Conservation (phyloP, 2,329 filamentous ascomycete genomes). For the Aspergillus sp. region DNA sequence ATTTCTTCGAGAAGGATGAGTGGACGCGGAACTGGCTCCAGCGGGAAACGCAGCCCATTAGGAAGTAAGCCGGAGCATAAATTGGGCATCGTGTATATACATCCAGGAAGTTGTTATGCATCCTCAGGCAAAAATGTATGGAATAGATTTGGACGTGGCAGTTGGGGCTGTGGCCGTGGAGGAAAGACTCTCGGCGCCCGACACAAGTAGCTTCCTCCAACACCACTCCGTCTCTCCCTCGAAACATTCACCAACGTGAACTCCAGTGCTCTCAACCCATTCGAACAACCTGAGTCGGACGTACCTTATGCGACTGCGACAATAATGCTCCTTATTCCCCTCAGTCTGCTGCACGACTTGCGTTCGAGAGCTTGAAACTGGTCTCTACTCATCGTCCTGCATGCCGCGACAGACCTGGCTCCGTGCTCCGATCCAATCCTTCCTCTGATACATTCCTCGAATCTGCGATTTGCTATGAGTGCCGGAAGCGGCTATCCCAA, state of each 20-base stretch:
- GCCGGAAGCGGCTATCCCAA: conserved; percentile 26
- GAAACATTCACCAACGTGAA: neutral
- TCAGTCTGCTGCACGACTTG: conserved; percentile 9
- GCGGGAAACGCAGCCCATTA: conserved; percentile 68
- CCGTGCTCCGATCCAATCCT: conserved; percentile 11
- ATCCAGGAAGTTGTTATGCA: no score
- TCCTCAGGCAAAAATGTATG: no score
- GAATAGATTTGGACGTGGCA: neutral
- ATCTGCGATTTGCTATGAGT: conserved; percentile 22
- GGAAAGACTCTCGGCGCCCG: no score
- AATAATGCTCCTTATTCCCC: conserved; percentile 19
- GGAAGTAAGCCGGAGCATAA: conserved; percentile 18
- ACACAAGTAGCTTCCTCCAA: no score
- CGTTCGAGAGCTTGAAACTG: conserved; percentile 9
- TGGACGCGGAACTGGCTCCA: conserved; percentile 70
- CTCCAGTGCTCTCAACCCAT: no score
- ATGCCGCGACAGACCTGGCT: conserved; percentile 4
- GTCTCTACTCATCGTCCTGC: conserved; percentile 3
- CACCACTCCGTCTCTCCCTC: neutral
- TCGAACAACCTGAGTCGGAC: no score
- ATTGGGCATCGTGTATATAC: no score
- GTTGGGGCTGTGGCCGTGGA: neutral
- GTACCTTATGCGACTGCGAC: neutral
- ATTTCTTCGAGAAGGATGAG: conserved; percentile 63
- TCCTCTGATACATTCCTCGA: conserved; percentile 3